Conservation (phyloP, 140 eudicot species). For the Erigeron philadelphicus region DNA sequence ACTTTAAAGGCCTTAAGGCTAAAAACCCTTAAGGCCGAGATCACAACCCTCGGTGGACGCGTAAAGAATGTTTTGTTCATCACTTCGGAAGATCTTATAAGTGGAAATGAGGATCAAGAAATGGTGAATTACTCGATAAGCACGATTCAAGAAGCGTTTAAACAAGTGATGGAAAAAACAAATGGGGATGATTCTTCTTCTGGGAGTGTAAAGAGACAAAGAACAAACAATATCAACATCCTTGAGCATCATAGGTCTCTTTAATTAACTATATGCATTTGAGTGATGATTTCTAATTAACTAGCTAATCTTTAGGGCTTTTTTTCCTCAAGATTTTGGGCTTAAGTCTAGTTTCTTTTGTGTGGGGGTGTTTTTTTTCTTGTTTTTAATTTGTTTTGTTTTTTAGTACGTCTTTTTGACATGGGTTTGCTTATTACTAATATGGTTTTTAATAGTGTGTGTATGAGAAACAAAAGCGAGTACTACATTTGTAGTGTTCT, state of each 20-base stretch:
- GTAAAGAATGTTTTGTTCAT: slow-evolving; percentile 77
- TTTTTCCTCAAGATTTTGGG: slow-evolving; percentile 18
- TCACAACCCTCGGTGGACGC: slow-evolving; percentile 88
- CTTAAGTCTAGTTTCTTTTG: slow-evolving; percentile 18
- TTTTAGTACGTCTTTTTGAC: slow-evolving; percentile 16
- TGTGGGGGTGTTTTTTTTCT: slow-evolving; percentile 34
- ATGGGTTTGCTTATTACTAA: slow-evolving; percentile 21
- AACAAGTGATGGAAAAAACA: slow-evolving; percentile 77
- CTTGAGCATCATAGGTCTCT: slow-evolving; percentile 49
- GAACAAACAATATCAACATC: slow-evolving; percentile 58
- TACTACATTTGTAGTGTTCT: slow-evolving; percentile 25
- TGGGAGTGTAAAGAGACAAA: slow-evolving; percentile 84
- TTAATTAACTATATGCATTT: slow-evolving; percentile 22
- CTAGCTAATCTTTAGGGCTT: slow-evolving; percentile 10
- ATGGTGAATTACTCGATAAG: slow-evolving; percentile 44
- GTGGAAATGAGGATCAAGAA: slow-evolving; percentile 27
- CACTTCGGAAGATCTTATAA: slow-evolving; percentile 46
- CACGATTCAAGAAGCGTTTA: slow-evolving; percentile 82
- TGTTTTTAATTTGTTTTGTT: neutral
- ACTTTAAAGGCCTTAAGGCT: slow-evolving; percentile 60
- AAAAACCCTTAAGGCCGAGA: slow-evolving; percentile 74
- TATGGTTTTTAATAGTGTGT: slow-evolving; percentile 23
- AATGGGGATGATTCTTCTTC: slow-evolving; percentile 61
- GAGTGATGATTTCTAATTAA: slow-evolving; percentile 4
- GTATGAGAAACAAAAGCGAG: slow-evolving; percentile 28